A percentile compares a stretch with the other conserved stretches of the same genome.
Evolutionary conservation across 2,329 filamentous ascomycete species (phyloP).

Genomic region (Dothideomycetidae sp.): DNA sequence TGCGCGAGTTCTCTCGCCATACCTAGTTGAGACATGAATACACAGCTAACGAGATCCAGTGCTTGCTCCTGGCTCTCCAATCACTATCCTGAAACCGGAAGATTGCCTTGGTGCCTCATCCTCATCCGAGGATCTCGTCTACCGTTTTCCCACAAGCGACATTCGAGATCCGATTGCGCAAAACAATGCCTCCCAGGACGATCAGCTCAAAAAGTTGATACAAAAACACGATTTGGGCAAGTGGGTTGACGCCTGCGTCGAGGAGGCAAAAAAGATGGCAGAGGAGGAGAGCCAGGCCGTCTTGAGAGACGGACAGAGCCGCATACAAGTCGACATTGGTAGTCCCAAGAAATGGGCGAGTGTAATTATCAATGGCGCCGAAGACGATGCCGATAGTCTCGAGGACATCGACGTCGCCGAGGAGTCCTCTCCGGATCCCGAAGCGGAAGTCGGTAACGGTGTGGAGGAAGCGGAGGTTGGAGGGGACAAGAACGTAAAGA

Average conservation of each 20-base stretch:
- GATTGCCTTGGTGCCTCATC: constrained; percentile 38
- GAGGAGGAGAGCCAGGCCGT: constrained; percentile 18
- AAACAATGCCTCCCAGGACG: constrained; percentile 61
- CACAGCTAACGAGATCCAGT: constrained; percentile 6
- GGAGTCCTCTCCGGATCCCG: neutral
- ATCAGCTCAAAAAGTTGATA: constrained; percentile 47
- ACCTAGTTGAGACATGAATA: constrained; percentile 18
- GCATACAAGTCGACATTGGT: neutral
- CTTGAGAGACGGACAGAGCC: neutral
- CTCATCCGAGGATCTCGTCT: constrained; percentile 45
- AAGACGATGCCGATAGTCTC: constrained; percentile 5
- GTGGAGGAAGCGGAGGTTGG: constrained; percentile 1
- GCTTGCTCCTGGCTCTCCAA: constrained; percentile 12
- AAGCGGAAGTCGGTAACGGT: neutral
- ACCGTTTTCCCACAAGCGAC: constrained; percentile 37
- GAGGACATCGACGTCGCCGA: constrained; percentile 7
- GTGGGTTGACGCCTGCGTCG: constrained; percentile 43
- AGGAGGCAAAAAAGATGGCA: constrained; percentile 25
- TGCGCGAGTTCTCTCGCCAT: constrained; percentile 12
- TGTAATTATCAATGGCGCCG: neutral
- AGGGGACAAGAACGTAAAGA: neutral
- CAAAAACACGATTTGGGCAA: constrained; percentile 54
- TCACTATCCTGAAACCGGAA: constrained; percentile 17
- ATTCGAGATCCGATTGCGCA: constrained; percentile 53
- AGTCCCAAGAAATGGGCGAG: neutral